Base-by-base conservation (phyloP, 2,329 filamentous ascomycete genomes). In the Metarhizium brunneum region DNA sequence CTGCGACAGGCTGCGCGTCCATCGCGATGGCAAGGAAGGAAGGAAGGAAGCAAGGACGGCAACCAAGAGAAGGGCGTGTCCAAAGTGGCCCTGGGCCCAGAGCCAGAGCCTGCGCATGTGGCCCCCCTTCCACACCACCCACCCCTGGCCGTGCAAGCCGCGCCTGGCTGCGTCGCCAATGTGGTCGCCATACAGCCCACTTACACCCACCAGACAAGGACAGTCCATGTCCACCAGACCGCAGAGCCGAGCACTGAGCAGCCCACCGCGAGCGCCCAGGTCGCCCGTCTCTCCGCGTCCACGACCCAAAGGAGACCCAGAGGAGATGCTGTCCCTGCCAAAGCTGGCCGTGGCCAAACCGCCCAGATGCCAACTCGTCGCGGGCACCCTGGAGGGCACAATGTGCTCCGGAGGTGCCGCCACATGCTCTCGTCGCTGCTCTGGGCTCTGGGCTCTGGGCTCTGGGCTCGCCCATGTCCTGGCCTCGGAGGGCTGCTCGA, bases 381-480 rank as follows among this genome's bases (percentile, higher is more conserved):
- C 25, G 32, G 10, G 6, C 32, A 11, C 5, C 32, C 32, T 35
- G 32, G 45, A 48, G 45, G 7, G 25, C 49, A 51, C 32, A 38
- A 20, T 38, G 49, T 29, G 36, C 50, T 54, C 54, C 38, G 56
- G 51, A 49, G 47, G 16, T 54, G 54, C 57, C 57, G 52, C 56
- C 54, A 54, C 56, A 56, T n/a, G 35, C 52, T 40, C 20, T n/a
- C 38, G n/a, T 20, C n/a, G 30, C 45, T 25, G 3, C 25, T 25
- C 32, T 45, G 32, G 20, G 51, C 56, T 43, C 53, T 43, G 43
- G 52, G 56, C 56, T 35, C 6, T 6, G 10, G 14, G 40, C 40
- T 16, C 16, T 16, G 20, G 20, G n/a, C 16, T 30, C 32, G 45
- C 45, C 14, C 18, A 35, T 48, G 20, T 14, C 53, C 36, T 36